Conservation (phyloP, 345 rosid genomes). For the Kernera saxatilis region DNA sequence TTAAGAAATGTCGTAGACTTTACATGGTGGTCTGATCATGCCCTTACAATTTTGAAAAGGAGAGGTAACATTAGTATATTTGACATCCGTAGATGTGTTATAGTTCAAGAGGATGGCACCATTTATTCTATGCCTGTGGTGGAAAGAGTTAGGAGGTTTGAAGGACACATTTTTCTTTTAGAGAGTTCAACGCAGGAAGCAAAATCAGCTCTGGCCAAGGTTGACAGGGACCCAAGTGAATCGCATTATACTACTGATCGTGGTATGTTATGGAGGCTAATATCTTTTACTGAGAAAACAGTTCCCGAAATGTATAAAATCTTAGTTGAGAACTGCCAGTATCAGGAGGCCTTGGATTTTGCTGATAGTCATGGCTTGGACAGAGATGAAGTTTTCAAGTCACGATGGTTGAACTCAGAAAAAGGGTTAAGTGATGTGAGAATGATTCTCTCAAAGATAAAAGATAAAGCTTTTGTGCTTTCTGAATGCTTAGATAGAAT, state of each 20-base stretch:
- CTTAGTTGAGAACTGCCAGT: constrained; percentile 51
- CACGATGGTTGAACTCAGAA: constrained; percentile 77
- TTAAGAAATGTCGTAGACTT: constrained; percentile 56
- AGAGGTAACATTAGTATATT: constrained; percentile 50
- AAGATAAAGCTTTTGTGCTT: constrained; percentile 66
- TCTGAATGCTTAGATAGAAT: constrained; percentile 73
- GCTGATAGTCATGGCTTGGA: constrained; percentile 75
- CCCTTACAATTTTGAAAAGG: constrained; percentile 54
- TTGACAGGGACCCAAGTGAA: constrained; percentile 35
- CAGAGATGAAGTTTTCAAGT: constrained; percentile 69
- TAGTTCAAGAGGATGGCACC: constrained; percentile 48
- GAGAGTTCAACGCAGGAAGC: constrained; percentile 45
- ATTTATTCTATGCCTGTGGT: constrained; percentile 55
- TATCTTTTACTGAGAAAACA: constrained; percentile 74
- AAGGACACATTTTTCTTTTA: constrained; percentile 62
- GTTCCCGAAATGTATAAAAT: constrained; percentile 73
- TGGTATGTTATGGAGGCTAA: constrained; percentile 57
- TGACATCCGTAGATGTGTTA: constrained; percentile 48
- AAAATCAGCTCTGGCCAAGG: constrained; percentile 26
- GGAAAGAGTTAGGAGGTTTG: constrained; percentile 48
- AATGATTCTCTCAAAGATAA: constrained; percentile 53
- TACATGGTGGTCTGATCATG: constrained; percentile 90
- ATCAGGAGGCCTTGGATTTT: constrained; percentile 72
- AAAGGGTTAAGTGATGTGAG: constrained; percentile 54
- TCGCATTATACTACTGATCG: constrained; percentile 25